A percentile compares a stretch with the other conserved stretches of the same genome.
Conservation (phyloP, 495 filamentous ascomycete genomes). For the Copromyces sp. region DNA sequence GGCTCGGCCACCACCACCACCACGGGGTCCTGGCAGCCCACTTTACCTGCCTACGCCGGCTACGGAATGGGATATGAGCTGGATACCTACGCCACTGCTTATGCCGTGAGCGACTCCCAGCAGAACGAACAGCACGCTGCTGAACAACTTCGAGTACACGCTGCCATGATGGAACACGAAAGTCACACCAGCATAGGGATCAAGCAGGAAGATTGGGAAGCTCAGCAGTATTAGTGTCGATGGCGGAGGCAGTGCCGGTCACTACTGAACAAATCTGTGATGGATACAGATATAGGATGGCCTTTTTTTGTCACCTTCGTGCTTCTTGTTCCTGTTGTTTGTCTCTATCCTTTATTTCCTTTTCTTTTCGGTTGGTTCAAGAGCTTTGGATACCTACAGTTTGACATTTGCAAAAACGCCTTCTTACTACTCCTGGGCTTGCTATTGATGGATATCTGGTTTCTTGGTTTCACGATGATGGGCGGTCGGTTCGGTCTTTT, state of each 20-base stretch:
- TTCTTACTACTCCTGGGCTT: background rate
- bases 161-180: slow-evolving; percentile 19
- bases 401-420: background rate
- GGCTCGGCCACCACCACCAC: background rate
- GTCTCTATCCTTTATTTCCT: background rate
- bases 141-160: slow-evolving; percentile 12
- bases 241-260: background rate
- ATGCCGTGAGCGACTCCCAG: slow-evolving; percentile 14
- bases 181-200: slow-evolving; percentile 12
- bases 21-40: slow-evolving; percentile 10
- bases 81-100: slow-evolving; percentile 12
- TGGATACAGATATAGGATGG: background rate
- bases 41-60: slow-evolving; percentile 4
- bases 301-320: background rate
- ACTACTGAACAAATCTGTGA: background rate
- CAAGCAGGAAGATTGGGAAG: slow-evolving; percentile 30
- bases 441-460: background rate
- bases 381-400: background rate
- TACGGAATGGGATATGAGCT: slow-evolving; percentile 13
- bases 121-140: slow-evolving; percentile 20
- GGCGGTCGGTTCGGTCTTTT: background rate
- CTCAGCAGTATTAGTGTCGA: slow-evolving; percentile 1
- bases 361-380: background rate
- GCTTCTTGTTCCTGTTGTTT: background rate
- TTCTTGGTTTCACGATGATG: background rate